A percentile compares a stretch with the other conserved stretches of the same genome.
Conservation (phyloP, 1,284 basidiomycete species). For the Bondarzewia mesenterica region DNA sequence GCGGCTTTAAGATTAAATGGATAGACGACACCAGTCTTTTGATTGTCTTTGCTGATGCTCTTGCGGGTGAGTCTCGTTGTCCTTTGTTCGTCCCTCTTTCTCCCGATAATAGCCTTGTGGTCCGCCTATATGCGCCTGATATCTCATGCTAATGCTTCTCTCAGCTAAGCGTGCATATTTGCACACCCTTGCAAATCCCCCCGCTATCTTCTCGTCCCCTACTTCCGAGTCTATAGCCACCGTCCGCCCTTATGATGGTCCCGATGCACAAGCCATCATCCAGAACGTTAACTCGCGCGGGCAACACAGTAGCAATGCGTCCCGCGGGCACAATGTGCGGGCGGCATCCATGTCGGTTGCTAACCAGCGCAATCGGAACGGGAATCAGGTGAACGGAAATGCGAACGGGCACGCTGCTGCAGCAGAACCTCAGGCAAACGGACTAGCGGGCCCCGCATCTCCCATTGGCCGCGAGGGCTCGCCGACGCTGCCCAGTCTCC, state of each 20-base stretch:
- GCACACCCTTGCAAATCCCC: constrained; percentile 75
- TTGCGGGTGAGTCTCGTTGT: constrained; percentile 54
- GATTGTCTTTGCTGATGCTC: constrained; percentile 87
- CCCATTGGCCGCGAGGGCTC: constrained; percentile 51
- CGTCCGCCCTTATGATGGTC: constrained; percentile 89
- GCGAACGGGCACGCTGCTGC: not conserved
- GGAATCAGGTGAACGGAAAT: constrained; percentile 23
- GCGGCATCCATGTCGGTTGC: constrained; percentile 63
- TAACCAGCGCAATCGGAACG: constrained; percentile 34
- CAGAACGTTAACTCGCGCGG: constrained; percentile 76
- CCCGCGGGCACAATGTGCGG: constrained; percentile 62
- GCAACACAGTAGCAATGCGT: constrained; percentile 35
- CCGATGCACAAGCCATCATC: constrained; percentile 88
- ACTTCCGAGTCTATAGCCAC: constrained; percentile 41
- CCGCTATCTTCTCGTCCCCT: constrained; percentile 56
- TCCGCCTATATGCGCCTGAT: constrained; percentile 3
- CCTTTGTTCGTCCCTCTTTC: constrained; percentile 1
- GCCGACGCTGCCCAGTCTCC: constrained; percentile 72
- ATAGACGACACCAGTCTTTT: constrained; percentile 92
- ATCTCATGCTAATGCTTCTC: not conserved
- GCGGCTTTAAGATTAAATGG: constrained; percentile 99
- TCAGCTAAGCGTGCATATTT: constrained; percentile 93
- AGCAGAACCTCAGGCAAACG: constrained; percentile 15
- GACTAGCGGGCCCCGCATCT: constrained; percentile 18
- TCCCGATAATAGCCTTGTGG: constrained; percentile 5